These are phyloP conservation scores for Acmispon strigosus DNA, from an alignment of 306 rosid genomes.

Conservation along the genomic window DNA sequence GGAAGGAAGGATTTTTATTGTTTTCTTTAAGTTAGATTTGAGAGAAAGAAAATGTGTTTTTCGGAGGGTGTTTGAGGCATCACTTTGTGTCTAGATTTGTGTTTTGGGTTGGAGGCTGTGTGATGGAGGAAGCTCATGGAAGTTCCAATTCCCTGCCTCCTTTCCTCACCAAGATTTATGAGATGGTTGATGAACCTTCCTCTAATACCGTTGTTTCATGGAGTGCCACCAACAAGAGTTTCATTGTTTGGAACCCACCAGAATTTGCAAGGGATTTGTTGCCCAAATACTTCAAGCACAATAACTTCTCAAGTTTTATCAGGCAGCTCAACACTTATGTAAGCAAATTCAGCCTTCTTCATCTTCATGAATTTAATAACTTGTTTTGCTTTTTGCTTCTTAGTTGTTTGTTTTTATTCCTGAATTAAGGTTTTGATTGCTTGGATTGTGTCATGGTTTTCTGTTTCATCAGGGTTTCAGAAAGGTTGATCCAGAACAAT, in stretches of 20 bases:
- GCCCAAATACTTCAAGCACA: conserved; percentile 80
- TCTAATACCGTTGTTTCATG: conserved; percentile 64
- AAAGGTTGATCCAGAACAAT: conserved; percentile 72
- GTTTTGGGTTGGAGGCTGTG: conserved; percentile 12
- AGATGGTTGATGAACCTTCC: conserved; percentile 79
- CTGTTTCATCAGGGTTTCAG: conserved; percentile 63
- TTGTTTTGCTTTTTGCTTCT: background rate
- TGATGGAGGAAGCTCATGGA: conserved; percentile 74
- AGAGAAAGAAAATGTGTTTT: background rate
- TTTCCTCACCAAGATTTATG: conserved; percentile 70
- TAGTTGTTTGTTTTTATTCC: background rate
- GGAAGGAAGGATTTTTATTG: conserved; percentile 5
- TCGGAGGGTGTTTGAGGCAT: conserved; percentile 10
- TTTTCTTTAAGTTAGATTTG: background rate
- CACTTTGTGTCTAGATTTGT: conserved; percentile 13
- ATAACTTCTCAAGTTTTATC: conserved; percentile 86
- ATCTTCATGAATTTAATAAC: background rate
- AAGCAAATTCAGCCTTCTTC: conserved; percentile 31
- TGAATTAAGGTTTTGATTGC: background rate
- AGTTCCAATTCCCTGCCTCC: conserved; percentile 64
- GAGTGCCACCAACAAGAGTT: conserved; percentile 57
- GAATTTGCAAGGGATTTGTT: conserved; percentile 61
- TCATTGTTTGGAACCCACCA: conserved; percentile 65
- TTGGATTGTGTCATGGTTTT: conserved; percentile 3
- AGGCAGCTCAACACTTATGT: conserved; percentile 94